Evolutionary conservation across 257 asterid species (phyloP), one percentile per base, ranked within the genome.

Genomic region (Primulina huaijiensis): DNA sequence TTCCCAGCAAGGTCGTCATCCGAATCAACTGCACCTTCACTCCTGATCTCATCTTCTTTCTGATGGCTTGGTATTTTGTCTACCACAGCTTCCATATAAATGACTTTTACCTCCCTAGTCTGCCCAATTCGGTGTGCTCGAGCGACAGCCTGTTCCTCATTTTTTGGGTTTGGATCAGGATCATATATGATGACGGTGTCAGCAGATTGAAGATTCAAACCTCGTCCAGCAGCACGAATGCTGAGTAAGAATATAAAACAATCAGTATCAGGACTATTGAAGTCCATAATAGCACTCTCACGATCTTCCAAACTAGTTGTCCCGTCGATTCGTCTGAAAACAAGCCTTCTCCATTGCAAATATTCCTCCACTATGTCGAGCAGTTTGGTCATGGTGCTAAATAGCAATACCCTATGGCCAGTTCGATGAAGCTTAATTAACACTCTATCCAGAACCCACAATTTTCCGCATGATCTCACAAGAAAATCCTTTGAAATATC

Each of bases 201-300:
- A 61, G 99, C 99, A 69, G 99, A 60, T 79, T 94, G 99, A 69
- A 94, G 96, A 83, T 94, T 94, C 69, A 94, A 82, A 67, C 99
- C 99, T 38, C 99, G 89, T 21, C 99, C 99, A 79, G 99, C 99
- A 67, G 99, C 99, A 72, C 99, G 97, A 65, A 94, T 94, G 83
- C 99, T 94, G 43, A 94, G 96, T 90, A 94, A 81, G 89, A 94
- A 94, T 75, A 94, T 94, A 73, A 94, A 94, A 79, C 98, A 92
- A 80, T 94, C 96, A 21, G 98, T 85, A 74, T 80, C 76, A 2
- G 99, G 98, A 64, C 87, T 83, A 74, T 94, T 94, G 29, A 94
- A 94, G 65, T 94, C 98, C 72, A 94, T 92, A 25, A 94, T 94
- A 46, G 99, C 99, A 75, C 97, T 88, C 81, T 94, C 99, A 20